Percentiles rank a stretch among this genome's conserved stretches.
phyloP scores from a whole-genome alignment of 1,139 yeast genomes.

The Yamadazyma trypodendri region DNA sequence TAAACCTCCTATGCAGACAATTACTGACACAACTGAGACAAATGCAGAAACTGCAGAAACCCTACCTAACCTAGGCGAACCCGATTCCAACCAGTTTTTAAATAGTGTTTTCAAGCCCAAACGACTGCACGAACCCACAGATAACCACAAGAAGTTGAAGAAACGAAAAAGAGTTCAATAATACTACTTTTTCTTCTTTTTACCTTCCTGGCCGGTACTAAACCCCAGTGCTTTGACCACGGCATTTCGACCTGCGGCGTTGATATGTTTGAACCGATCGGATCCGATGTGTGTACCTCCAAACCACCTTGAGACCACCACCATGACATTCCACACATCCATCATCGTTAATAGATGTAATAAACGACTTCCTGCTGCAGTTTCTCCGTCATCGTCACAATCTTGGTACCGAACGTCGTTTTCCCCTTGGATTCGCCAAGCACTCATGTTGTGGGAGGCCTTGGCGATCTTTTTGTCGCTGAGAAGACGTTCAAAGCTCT shows the following conservation, averaged over 20 bases:
- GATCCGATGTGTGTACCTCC: constrained; percentile 94
- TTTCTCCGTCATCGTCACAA: constrained; percentile 95
- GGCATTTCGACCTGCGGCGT: constrained; percentile 84
- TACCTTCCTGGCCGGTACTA: constrained; percentile 11
- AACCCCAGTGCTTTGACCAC: constrained; percentile 56
- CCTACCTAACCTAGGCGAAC: constrained; percentile 4
- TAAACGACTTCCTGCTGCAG: constrained; percentile 92
- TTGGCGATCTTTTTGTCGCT: constrained; percentile 65
- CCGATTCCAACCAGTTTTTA: constrained; percentile 8
- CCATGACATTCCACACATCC: constrained; percentile 85
- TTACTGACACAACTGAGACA: too few species aligned
- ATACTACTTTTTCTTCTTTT: constrained; percentile 20
- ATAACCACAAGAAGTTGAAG: constrained; percentile 8
- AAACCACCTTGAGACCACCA: constrained; percentile 89
- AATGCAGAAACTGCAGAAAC: not conserved
- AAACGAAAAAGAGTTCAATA: constrained; percentile 10
- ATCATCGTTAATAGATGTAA: constrained; percentile 74
- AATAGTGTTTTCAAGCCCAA: constrained; percentile 17
- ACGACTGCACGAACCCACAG: constrained; percentile 9
- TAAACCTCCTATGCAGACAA: too few species aligned
- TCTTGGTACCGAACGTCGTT: constrained; percentile 67
- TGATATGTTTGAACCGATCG: constrained; percentile 90
- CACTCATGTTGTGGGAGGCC: constrained; percentile 80
- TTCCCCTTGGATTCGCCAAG: constrained; percentile 69
- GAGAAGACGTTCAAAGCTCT: constrained; percentile 49